Base-by-base conservation (phyloP, 768 basidiomycete genomes). In the Agaricus blazei region DNA sequence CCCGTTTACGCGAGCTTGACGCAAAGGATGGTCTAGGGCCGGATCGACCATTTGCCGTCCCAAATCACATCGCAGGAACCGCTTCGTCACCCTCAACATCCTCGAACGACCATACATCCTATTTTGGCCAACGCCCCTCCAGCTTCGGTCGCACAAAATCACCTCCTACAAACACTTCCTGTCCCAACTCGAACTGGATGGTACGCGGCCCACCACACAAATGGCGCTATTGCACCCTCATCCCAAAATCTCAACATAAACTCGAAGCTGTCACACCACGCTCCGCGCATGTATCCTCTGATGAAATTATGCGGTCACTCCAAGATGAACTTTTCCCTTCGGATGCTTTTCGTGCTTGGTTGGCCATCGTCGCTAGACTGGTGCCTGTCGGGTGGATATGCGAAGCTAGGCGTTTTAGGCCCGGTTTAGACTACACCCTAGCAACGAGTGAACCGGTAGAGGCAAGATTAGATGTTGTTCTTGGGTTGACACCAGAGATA, bases 381-480 rank as follows among this genome's bases (percentile, higher is more conserved):
- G 74, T 94, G 53, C 89, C 92, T 23, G 69, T 90, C 64, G 77
- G 83, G 41, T 82, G 88, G 69, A 68, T 78, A 11, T 81, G 83
- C n/a, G 87, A 93, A 71, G 92, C 91, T 47, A 75, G 96, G 62
- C 75, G 96, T 52, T 95, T 98, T 70, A 75, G 95, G 56, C 92
- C 93, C 0, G 96, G 94, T 1, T 72, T 98, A 62, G 96, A 97
- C 68, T 98, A 98, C 67, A 95, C 94, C 42, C 82, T 98, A 2
- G 96, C 96, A 49, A 89, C 90, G 62, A 88, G 87, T 63, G 87
- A 93, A 62, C 85, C 87, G 61, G 84, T 74, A 49, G 91, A 93
- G 66, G 84, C 87, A 51, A 74, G 90, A 59, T 70, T 98, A 62
- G 96, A 98, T 67, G 84, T 90, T 24, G 86, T 90, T 54, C 78